Evolutionary conservation across 495 filamentous ascomycete species (phyloP), one percentile per base, ranked within the genome.

Genomic region (Aspergillus steynii): DNA sequence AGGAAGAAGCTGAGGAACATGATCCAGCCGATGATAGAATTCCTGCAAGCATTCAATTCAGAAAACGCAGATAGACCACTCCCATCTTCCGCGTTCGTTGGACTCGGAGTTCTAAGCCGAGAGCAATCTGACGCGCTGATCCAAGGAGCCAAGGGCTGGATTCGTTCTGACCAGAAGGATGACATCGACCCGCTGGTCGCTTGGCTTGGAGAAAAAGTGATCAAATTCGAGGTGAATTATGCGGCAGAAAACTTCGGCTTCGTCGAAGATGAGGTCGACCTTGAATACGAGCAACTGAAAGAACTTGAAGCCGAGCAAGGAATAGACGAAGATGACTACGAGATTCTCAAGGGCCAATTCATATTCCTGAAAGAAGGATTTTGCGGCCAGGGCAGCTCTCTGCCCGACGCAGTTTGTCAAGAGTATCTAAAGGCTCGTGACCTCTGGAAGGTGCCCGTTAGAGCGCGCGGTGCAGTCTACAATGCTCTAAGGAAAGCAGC

Each of bases 241-340:
- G 55, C 66, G 26, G 62, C 69, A 4, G 77, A 83, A 42, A 67
- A 79, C 46, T 78, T 83, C 58, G 78, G 77, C 1, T 76, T 82
- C 45, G 77, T 76, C 10, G 76, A 82, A 28, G 88, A 91, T 66
- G 87, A 91, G 34, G 72, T 73, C 3, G 88, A 91, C 53, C 74
- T 87, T 5, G 88, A 89, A 34, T 83, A 82, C 48, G 89, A 91
- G 67, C 78, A 85, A 60, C 69, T 90, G 0, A 80, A 82, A 61
- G 87, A 90, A 53, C 66, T 89, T 5, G 89, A 92, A 63, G 83
- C 82, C 0, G 88, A 91, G 58, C 78, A 77, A 15, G 80, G 73
- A 9, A 54, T 72, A 4, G 66, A 80, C 37, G 71, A 80, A 4
- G 85, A 88, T 12, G 83, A 85, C 27, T 75, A 75, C 52, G 86